Base-by-base conservation (phyloP, 2,329 filamentous ascomycete species). In the Diplocarpon rosae region DNA sequence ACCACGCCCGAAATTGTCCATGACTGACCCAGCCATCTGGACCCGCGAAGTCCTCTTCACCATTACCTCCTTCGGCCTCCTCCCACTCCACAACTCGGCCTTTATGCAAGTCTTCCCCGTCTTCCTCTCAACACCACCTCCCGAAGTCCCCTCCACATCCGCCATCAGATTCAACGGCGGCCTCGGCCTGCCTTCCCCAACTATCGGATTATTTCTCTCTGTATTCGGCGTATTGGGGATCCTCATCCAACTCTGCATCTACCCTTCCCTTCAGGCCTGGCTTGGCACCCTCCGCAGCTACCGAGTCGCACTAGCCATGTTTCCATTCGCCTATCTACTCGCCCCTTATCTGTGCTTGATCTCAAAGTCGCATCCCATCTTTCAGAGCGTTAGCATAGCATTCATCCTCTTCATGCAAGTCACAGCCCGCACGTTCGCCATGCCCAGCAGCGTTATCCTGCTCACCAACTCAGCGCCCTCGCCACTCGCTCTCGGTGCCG, bases 301-400 rank as follows among this genome's bases (percentile, higher is more conserved):
- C 68, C 74, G 79, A 5, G 60, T 72, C n/a, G 83, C 78, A 24
- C 66, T 89, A 1, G 70, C 77, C 20, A 72, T 82, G 42, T 88
- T 88, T 47, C 81, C 84, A 0, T 24, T 85, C 6, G 73, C 81
- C 0, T 90, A 90, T 61, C 66, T 78, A 8, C 58, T 82, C 7
- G 72, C 83, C 30, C 85, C 85, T 0, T 88, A 80, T 57, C 70
- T 90, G 7, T 73, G 81, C 2, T 62, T 88, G 28, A 69, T 88
- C 2, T 48, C 52, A 57, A 43, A 50, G 50, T 50, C 62, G 50
- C 36, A 62, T 60, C 49, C 63, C 56, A 52, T 66, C 27, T 61
- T 69, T 51, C 63, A 66, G 67, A 1, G 60, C 76, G 5, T 62
- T 64, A 52, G 65, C 75, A 42, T 85, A 77, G 80, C 63, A 0